phyloP scores from a whole-genome alignment of 108 stramenopile species.

The Pseudonitzschia multistriata region DNA sequence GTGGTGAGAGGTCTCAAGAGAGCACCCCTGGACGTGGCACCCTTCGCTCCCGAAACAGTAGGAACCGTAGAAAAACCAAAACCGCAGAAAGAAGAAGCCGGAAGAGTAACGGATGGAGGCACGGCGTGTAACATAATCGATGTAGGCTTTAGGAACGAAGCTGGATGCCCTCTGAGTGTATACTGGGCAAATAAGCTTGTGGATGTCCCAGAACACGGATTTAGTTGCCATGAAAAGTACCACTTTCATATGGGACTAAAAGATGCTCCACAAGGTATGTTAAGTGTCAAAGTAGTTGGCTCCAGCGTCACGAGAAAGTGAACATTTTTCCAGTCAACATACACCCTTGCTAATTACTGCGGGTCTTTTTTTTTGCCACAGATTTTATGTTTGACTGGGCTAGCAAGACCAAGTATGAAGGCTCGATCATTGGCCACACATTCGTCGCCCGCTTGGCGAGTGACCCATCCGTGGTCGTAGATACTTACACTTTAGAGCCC shows the following conservation, averaged over 20 bases:
- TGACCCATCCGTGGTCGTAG: slow-evolving; percentile 36
- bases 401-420: slow-evolving; percentile 46
- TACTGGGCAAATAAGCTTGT: slow-evolving; percentile 34
- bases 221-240: slow-evolving; percentile 42
- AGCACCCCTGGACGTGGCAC: slow-evolving; percentile 40
- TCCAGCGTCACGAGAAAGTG: not conserved
- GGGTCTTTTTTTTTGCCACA: not conserved
- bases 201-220: slow-evolving; percentile 28
- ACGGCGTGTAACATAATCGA: slow-evolving; percentile 41
- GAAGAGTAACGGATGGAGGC: slow-evolving; percentile 2
- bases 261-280: slow-evolving; percentile 23
- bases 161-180: slow-evolving; percentile 42
- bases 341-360: not conserved
- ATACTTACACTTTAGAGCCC: slow-evolving; percentile 33
- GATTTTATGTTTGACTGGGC: slow-evolving; percentile 47
- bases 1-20: too few relatives aligned
- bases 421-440: slow-evolving; percentile 42
- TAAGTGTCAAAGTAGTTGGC: not conserved
- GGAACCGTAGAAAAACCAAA: slow-evolving; percentile 2
- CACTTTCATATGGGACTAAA: slow-evolving; percentile 52
- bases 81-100: slow-evolving; percentile 8
- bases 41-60: slow-evolving; percentile 27
- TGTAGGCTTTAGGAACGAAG: slow-evolving; percentile 47
- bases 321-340: not conserved
- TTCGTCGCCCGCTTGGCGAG: slow-evolving; percentile 44